phyloP scores from a whole-genome alignment of 2,329 filamentous ascomycete species.

The Colletotrichum scovillei region DNA sequence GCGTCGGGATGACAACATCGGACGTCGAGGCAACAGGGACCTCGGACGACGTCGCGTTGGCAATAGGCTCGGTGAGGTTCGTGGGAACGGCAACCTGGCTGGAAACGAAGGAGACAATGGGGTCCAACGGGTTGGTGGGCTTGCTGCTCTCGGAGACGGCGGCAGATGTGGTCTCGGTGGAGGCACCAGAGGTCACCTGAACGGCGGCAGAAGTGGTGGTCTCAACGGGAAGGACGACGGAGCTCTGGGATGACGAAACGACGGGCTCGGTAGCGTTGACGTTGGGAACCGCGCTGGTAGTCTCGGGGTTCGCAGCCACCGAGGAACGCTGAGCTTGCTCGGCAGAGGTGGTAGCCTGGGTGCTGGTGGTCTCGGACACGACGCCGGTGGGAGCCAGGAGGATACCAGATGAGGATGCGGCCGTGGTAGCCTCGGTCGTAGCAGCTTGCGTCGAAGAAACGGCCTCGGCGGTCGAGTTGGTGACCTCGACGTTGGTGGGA shows the following conservation, averaged over 20 bases:
- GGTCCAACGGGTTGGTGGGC: constrained; percentile 26
- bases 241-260: constrained; percentile 10
- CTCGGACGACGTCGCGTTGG: constrained; percentile 23
- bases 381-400: constrained; percentile 47
- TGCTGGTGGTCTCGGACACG: constrained; percentile 39
- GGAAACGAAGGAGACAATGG: constrained; percentile 31
- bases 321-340: constrained; percentile 5
- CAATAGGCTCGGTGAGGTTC: constrained; percentile 27
- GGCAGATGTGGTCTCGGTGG: constrained; percentile 3
- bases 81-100: constrained; percentile 18
- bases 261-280: constrained; percentile 26
- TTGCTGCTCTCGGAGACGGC: constrained; percentile 16
- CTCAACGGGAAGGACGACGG: constrained; percentile 14
- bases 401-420: constrained; percentile 39
- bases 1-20: constrained; percentile 22
- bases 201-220: constrained; percentile 4
- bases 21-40: constrained; percentile 8
- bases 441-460: neutral
- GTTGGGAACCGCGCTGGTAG: constrained; percentile 14
- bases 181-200: neutral
- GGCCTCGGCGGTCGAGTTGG: constrained; percentile 3
- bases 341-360: neutral
- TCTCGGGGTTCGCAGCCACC: neutral
- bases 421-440: constrained; percentile 2
- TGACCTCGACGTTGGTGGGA: constrained; percentile 21